Conservation (phyloP, 768 basidiomycete species). For the Termitomyces sp. region DNA sequence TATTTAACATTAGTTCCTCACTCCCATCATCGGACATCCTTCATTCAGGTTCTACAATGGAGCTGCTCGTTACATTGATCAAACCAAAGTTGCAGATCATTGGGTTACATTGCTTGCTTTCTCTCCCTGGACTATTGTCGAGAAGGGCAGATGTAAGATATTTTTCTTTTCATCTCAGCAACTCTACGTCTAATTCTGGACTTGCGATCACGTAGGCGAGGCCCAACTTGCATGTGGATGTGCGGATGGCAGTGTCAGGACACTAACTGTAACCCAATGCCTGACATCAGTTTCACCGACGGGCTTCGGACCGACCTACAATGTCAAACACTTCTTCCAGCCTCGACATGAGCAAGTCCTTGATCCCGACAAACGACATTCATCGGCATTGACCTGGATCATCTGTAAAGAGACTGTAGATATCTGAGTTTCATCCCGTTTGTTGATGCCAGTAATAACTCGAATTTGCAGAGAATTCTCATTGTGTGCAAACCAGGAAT, state of each 20-base stretch:
- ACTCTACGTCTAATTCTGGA: not conserved
- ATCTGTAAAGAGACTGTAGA: conserved; percentile 22
- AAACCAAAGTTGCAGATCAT: conserved; percentile 33
- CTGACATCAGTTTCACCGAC: conserved; percentile 17
- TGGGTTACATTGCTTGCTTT: conserved; percentile 53
- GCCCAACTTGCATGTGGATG: conserved; percentile 15
- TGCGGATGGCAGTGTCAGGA: conserved; percentile 11
- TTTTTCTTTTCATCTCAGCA: not conserved
- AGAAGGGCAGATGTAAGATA: conserved; percentile 9
- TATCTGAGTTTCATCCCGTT: not conserved
- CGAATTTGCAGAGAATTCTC: conserved; percentile 10
- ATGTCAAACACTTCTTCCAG: conserved; percentile 26
- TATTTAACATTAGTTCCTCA: conserved; percentile 2
- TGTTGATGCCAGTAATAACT: conserved; percentile 15
- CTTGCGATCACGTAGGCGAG: conserved; percentile 1
- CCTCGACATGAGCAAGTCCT: conserved; percentile 12
- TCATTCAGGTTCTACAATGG: conserved; percentile 15
- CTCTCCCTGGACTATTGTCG: conserved; percentile 41
- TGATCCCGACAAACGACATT: conserved; percentile 32
- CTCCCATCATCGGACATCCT: not conserved
- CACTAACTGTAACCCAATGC: conserved; percentile 13
- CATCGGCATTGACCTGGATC: conserved; percentile 48
- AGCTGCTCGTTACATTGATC: conserved; percentile 18
- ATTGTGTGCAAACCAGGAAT: conserved; percentile 14
- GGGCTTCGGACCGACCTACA: conserved; percentile 29